Evolutionary conservation across 1,139 yeast species (phyloP).

Genomic region (Yamadazyma diddensiae): DNA sequence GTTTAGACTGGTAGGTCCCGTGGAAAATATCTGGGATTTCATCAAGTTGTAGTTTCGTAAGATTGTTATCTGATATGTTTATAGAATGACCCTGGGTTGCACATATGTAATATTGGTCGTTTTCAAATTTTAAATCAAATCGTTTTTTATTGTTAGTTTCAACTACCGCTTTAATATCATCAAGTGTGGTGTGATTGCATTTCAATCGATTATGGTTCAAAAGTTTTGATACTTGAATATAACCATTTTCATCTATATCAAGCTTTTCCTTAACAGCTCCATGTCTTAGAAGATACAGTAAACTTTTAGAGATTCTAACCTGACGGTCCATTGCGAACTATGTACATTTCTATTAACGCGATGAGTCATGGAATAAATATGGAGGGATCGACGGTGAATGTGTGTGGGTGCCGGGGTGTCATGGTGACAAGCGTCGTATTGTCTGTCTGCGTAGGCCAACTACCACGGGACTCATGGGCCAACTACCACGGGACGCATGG

Average conservation of each 20-base stretch:
- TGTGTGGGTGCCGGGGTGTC: too few relatives aligned
- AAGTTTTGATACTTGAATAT: constrained; percentile 50
- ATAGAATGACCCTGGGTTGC: constrained; percentile 95
- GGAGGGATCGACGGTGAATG: too few relatives aligned
- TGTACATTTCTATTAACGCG: background rate
- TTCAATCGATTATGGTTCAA: constrained; percentile 60
- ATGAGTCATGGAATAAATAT: too few relatives aligned
- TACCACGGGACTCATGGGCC: too few relatives aligned
- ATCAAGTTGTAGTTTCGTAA: constrained; percentile 19
- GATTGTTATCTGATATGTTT: constrained; percentile 40
- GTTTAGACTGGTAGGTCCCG: constrained; percentile 65
- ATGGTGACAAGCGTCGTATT: too few relatives aligned
- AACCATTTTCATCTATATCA: constrained; percentile 66
- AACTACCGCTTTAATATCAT: constrained; percentile 63
- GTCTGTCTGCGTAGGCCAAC: too few relatives aligned
- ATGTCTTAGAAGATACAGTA: constrained; percentile 78
- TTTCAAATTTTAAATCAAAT: constrained; percentile 39
- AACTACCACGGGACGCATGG: too few relatives aligned
- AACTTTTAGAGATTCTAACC: constrained; percentile 61
- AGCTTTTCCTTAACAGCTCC: constrained; percentile 74
- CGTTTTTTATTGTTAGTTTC: constrained; percentile 66
- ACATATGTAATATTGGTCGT: constrained; percentile 46
- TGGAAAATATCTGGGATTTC: constrained; percentile 54
- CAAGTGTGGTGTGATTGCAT: constrained; percentile 48
- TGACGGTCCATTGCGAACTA: background rate